phyloP scores from a whole-genome alignment of 1,284 basidiomycete species.

The Moniliella sp. region DNA sequence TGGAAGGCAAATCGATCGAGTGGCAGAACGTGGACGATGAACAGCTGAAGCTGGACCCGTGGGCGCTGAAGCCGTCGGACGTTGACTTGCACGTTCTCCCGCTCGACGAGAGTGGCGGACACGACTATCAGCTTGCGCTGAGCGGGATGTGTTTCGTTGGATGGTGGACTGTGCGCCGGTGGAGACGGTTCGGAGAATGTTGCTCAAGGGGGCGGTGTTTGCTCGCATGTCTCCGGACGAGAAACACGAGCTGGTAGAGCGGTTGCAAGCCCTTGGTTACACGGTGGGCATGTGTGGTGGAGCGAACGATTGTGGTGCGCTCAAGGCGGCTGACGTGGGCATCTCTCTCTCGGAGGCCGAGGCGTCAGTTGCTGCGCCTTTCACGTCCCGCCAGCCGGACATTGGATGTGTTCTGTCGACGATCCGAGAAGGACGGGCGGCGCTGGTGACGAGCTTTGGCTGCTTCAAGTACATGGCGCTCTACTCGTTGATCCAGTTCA shows the following conservation, averaged over 20 bases:
- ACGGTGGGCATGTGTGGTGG: slow-evolving; percentile 96
- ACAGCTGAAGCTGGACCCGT: slow-evolving; percentile 61
- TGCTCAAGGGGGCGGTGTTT: slow-evolving; percentile 91
- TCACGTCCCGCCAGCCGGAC: slow-evolving; percentile 79
- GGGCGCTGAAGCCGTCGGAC: slow-evolving; percentile 45
- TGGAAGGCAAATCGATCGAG: slow-evolving; percentile 58
- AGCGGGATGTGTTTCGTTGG: slow-evolving; percentile 97
- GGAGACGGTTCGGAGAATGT: slow-evolving; percentile 46
- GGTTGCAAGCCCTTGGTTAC: slow-evolving; percentile 75
- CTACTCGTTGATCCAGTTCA: slow-evolving; percentile 40
- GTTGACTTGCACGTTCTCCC: slow-evolving; percentile 21
- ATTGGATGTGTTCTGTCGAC: slow-evolving; percentile 89
- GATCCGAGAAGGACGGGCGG: slow-evolving; percentile 68
- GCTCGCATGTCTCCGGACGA: slow-evolving; percentile 98
- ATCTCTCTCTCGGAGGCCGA: slow-evolving; percentile 91
- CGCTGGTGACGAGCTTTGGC: slow-evolving; percentile 86
- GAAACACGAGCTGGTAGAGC: slow-evolving; percentile 92
- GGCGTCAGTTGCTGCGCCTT: slow-evolving; percentile 94
- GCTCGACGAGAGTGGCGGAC: slow-evolving; percentile 33
- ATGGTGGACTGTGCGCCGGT: slow-evolving; percentile 84
- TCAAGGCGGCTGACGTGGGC: slow-evolving; percentile 95
- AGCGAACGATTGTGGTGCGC: slow-evolving; percentile 90
- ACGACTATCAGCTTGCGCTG: slow-evolving; percentile 76
- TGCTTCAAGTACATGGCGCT: slow-evolving; percentile 82
- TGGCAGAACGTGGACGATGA: slow-evolving; percentile 86